Evolutionary conservation across 1,284 basidiomycete species (phyloP), one percentile per base, ranked within the genome.

Genomic region (Puccinia horiana): DNA sequence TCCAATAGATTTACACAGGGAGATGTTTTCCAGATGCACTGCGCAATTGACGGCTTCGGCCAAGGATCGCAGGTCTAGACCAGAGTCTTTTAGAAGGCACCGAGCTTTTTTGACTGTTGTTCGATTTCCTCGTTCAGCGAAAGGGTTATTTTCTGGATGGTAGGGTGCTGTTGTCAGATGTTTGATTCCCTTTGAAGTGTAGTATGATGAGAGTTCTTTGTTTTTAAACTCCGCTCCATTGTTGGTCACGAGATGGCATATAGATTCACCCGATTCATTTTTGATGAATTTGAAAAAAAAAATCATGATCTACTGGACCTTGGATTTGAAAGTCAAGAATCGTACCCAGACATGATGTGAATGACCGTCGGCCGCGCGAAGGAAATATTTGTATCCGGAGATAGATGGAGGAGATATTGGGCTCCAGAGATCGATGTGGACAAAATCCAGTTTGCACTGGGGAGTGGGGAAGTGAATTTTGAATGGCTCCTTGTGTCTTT

Each of bases 191-290:
- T 69, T 42, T 14, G 6, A 37, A 14, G 20, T 8, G 32, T 37
- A 69, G n/a, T 8, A 69, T 8, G 40, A 16, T 18, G 23, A 12
- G 11, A 74, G 49, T 3, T 29, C 6, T 9, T 74, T 9, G 29
- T 74, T 74, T 16, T 74, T 74, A 14, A 74, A 54, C n/a, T 74
- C 29, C n/a, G 70, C 52, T 18, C 42, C 42, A 54, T 74, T 74
- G n/a, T 54, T 42, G 8, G 18, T 29, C 5, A 76, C 52, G 40
- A 76, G 52, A 42, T 76, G 32, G 9, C 23, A 16, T 12, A 76
- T 47, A 9, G n/a, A 52, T 12, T n/a, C n/a, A 14, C 18, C n/a
- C 9, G 72, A 26, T 54, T 54, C 37, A 32, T 58, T 58, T 47
- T 76, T 20, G 4, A 61, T 58, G 3, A 35, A 35, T 14, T 20